Evolutionary conservation across 2,329 filamentous ascomycete species (phyloP).

Genomic region (Magnaporthiopsis incrustans): DNA sequence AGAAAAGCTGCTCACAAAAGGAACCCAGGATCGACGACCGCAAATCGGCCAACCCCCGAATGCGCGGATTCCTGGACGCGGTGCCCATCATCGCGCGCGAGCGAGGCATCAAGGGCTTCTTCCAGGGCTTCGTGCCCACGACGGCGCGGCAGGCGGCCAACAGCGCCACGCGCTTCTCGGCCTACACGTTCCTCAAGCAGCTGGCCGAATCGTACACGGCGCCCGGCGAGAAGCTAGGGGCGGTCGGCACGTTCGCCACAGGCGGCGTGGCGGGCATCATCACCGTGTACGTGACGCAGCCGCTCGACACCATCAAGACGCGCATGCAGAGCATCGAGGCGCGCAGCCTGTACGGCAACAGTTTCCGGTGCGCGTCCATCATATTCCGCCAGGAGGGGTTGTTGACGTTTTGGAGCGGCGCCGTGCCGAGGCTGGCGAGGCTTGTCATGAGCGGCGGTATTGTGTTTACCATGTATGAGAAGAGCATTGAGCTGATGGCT

Average conservation of each 20-base stretch:
- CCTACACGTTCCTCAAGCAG: constrained; percentile 86
- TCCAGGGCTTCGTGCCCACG: constrained; percentile 93
- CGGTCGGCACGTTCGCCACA: constrained; percentile 80
- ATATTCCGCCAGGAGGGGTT: constrained; percentile 88
- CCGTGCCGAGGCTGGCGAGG: constrained; percentile 74
- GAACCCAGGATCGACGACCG: constrained; percentile 76
- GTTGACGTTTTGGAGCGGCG: constrained; percentile 89
- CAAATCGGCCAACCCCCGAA: constrained; percentile 74
- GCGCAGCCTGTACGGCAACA: constrained; percentile 73
- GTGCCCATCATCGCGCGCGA: constrained; percentile 81
- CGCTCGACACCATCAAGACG: constrained; percentile 91
- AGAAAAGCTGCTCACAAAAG: neutral
- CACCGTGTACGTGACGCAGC: constrained; percentile 72
- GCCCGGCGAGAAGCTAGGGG: constrained; percentile 89
- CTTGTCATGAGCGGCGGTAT: constrained; percentile 90
- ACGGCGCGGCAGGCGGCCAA: constrained; percentile 93
- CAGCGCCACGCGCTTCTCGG: constrained; percentile 81
- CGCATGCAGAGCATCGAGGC: constrained; percentile 96
- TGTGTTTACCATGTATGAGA: constrained; percentile 98
- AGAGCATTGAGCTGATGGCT: constrained; percentile 84
- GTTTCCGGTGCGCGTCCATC: constrained; percentile 68
- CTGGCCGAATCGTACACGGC: constrained; percentile 85
- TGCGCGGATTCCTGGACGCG: constrained; percentile 88
- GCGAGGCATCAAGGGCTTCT: constrained; percentile 83
- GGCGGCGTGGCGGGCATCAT: constrained; percentile 84